Evolutionary conservation across 2,329 filamentous ascomycete genomes (phyloP).

Genomic region (Cryphonectria radicalis): DNA sequence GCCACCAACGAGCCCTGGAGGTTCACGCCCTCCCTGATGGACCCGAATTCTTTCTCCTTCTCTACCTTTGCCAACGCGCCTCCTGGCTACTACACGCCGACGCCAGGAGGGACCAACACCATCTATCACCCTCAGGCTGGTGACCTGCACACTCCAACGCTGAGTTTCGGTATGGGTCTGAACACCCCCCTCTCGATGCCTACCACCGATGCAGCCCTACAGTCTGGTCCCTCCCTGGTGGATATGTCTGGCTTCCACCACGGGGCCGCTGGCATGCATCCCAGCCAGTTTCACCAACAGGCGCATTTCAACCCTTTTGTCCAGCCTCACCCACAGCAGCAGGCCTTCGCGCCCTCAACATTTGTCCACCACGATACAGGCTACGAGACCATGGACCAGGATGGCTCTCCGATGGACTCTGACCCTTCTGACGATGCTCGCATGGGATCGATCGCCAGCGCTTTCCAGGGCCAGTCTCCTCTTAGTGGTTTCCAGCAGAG

Average conservation of each 20-base stretch:
- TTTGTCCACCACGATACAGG: conserved; percentile 81
- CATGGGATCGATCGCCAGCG: conserved; percentile 61
- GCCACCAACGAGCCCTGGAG: conserved; percentile 81
- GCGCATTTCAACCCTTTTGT: conserved; percentile 74
- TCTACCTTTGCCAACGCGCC: conserved; percentile 77
- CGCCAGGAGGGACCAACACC: conserved; percentile 78
- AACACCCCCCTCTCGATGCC: conserved; percentile 82
- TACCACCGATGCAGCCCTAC: conserved; percentile 67
- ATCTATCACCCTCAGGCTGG: conserved; percentile 83
- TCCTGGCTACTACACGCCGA: conserved; percentile 86
- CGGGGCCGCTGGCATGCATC: conserved; percentile 44
- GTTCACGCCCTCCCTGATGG: conserved; percentile 87
- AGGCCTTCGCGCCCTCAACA: conserved; percentile 73
- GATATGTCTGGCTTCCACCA: conserved; percentile 71
- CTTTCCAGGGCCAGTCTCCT: conserved; percentile 65
- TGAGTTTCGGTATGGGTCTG: conserved; percentile 75
- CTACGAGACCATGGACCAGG: conserved; percentile 80
- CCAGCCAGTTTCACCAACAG: conserved; percentile 60
- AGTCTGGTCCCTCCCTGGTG: conserved; percentile 61
- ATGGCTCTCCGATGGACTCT: conserved; percentile 69
- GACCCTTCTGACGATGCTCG: conserved; percentile 52
- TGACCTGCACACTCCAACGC: conserved; percentile 82
- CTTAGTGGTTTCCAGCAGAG: conserved; percentile 61
- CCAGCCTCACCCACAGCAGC: conserved; percentile 59
- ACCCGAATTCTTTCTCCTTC: conserved; percentile 83